Evolutionary conservation across 768 basidiomycete species (phyloP), one percentile per base, ranked within the genome.

Genomic region (Dioszegia aurantiaca): DNA sequence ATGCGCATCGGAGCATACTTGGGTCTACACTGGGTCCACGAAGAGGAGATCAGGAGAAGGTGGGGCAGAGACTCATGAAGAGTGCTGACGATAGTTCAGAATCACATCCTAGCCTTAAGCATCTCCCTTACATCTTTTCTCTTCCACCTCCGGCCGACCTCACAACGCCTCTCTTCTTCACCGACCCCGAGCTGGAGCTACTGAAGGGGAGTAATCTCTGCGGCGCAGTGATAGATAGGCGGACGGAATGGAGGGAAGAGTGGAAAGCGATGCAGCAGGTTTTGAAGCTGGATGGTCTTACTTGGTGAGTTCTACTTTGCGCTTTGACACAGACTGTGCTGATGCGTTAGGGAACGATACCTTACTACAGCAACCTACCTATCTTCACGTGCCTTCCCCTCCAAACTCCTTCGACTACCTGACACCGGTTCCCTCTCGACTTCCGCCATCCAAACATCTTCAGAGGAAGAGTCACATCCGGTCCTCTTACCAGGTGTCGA

Each of bases 331-430:
- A 31, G 42, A 40, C 43, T 54, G 63, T 45, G 56, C 56, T 53
- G 33, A 45, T 28, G 1, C 23, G 27, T 40, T 37, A 92, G 90
- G 88, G 82, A 86, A 24, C 72, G 77, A 24, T 93, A 88, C 72
- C 78, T 89, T 2, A 81, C 83, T 0, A 84, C 87, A 0, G 80
- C 86, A 5, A 90, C 87, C 0, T 85, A 89, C 69, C 79, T 90
- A 36, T 89, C 89, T 1, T 93, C 92, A 0, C 84, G 93, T 51
- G 88, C 90, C 0, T 97, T 95, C 69, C 89, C 92, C 0, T 95
- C 92, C 0, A 84, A 85, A 6, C 78, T 97, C 21, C 81, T 95
- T 27, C 84, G 84, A 4, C 68, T 73, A 19, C 80, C 67, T 0
- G 80, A 85, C 0, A 69, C 81, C 28, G 74, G 81, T 12, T 75